Evolutionary conservation across 352 stramenopile genomes (phyloP).

Genomic region (Phytophthora gonapodyides): DNA sequence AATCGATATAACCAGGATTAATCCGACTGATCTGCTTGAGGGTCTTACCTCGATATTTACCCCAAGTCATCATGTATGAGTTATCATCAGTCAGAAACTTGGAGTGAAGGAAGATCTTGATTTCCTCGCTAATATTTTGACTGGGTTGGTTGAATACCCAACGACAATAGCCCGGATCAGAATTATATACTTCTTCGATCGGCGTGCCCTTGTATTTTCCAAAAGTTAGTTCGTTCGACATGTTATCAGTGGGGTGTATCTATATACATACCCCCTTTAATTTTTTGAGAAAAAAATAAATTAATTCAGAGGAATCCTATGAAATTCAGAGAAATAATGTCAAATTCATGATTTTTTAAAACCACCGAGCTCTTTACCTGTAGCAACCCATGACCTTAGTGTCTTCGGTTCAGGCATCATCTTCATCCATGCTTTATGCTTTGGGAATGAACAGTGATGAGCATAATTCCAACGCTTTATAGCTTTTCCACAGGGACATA

Average conservation of each 20-base stretch:
- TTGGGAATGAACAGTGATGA: too few relatives aligned
- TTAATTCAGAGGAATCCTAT: neutral
- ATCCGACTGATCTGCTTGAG: constrained; percentile 11
- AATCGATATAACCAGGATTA: constrained; percentile 18
- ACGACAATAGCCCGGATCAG: constrained; percentile 23
- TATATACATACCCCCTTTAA: constrained; percentile 22
- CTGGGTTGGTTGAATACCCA: constrained; percentile 1
- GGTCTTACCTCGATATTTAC: constrained; percentile 7
- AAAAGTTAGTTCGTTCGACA: constrained; percentile 26
- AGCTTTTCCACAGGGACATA: too few relatives aligned
- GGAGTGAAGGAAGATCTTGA: constrained; percentile 15
- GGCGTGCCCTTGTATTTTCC: constrained; percentile 25
- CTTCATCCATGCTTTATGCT: too few relatives aligned
- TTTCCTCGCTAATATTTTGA: constrained; percentile 6
- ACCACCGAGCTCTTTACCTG: too few relatives aligned
- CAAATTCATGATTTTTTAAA: too few relatives aligned
- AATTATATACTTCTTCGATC: constrained; percentile 20
- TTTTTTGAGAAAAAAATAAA: constrained; percentile 24
- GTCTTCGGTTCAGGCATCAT: too few relatives aligned
- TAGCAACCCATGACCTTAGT: too few relatives aligned
- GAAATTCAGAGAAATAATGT: too few relatives aligned
- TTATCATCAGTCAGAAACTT: constrained; percentile 4
- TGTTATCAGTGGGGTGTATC: constrained; percentile 18
- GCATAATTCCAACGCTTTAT: too few relatives aligned
- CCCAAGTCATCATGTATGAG: constrained; percentile 20